Percentiles rank a stretch among this genome's conserved stretches.
These are phyloP conservation scores for Alternaria solani DNA, from an alignment of 2,329 filamentous ascomycete species.

Conservation along the genomic window DNA sequence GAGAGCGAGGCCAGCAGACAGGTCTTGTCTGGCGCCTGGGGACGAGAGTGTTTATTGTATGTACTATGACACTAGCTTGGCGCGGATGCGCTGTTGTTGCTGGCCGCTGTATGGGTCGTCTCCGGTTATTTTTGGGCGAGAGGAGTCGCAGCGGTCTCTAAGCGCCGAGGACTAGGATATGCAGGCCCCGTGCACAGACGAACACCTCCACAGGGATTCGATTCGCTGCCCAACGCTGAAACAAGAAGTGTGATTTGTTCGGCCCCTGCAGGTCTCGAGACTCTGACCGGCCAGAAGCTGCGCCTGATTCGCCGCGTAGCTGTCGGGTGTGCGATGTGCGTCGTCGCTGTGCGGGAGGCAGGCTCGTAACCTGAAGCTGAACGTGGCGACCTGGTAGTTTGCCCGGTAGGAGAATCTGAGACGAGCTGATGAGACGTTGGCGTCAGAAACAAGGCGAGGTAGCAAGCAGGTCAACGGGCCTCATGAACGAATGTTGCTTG, in stretches of 20 bases:
- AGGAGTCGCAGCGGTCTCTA: constrained; percentile 39
- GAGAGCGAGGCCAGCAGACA: constrained; percentile 39
- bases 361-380: constrained; percentile 29
- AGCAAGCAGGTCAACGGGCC: constrained; percentile 21
- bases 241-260: constrained; percentile 49
- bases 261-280: constrained; percentile 45
- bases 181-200: constrained; percentile 29
- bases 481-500: constrained; percentile 24
- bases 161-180: constrained; percentile 37
- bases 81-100: constrained; percentile 43
- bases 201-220: constrained; percentile 22
- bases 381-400: constrained; percentile 36
- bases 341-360: constrained; percentile 37
- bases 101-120: constrained; percentile 42
- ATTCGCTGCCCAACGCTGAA: constrained; percentile 39
- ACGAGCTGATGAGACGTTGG: constrained; percentile 40
- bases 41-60: constrained; percentile 44
- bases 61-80: constrained; percentile 35
- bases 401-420: constrained; percentile 32
- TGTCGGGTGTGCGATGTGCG: constrained; percentile 36
- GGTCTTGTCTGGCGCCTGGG: constrained; percentile 37
- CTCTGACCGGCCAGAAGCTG: constrained; percentile 20
- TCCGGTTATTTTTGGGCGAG: constrained; percentile 35
- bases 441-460: constrained; percentile 26
- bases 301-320: constrained; percentile 38